Conservation (phyloP, 495 filamentous ascomycete genomes). For the Usnea hakonensis region DNA sequence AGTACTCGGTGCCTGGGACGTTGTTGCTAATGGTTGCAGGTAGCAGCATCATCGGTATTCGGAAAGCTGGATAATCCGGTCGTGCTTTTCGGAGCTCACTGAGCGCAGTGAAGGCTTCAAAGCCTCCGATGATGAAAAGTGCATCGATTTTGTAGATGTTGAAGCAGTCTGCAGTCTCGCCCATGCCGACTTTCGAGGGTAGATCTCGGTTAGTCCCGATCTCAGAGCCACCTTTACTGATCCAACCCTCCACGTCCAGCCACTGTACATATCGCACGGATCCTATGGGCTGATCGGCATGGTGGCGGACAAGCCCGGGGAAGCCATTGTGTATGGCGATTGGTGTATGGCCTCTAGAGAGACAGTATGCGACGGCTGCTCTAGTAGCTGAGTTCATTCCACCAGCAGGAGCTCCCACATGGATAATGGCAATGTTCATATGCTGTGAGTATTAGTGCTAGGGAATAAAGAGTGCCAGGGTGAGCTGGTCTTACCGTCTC, state of each 20-base stretch:
- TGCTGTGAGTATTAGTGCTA: slow-evolving; percentile 40
- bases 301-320: slow-evolving; percentile 86
- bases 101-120: slow-evolving; percentile 92
- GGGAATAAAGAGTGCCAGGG: neutral
- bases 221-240: slow-evolving; percentile 91
- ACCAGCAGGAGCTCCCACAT: slow-evolving; percentile 91
- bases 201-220: slow-evolving; percentile 96
- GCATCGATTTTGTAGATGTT: slow-evolving; percentile 82
- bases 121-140: slow-evolving; percentile 88
- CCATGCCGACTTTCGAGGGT: slow-evolving; percentile 74
- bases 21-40: slow-evolving; percentile 99
- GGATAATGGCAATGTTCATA: slow-evolving; percentile 91
- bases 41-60: slow-evolving; percentile 85
- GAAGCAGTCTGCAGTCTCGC: slow-evolving; percentile 76
- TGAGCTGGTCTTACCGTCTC: slow-evolving; percentile 51
- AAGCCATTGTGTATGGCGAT: slow-evolving; percentile 96
- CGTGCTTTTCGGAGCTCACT: slow-evolving; percentile 77
- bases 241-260: slow-evolving; percentile 94
- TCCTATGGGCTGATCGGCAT: slow-evolving; percentile 69
- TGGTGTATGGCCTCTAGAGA: slow-evolving; percentile 86
- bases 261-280: slow-evolving; percentile 78
- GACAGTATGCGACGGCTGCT: slow-evolving; percentile 90
- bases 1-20: slow-evolving; percentile 96
- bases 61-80: slow-evolving; percentile 69
- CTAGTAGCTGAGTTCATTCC: slow-evolving; percentile 98